Base-by-base conservation (phyloP, 2,329 filamentous ascomycete species). In the Emergomyces pasteurianus region DNA sequence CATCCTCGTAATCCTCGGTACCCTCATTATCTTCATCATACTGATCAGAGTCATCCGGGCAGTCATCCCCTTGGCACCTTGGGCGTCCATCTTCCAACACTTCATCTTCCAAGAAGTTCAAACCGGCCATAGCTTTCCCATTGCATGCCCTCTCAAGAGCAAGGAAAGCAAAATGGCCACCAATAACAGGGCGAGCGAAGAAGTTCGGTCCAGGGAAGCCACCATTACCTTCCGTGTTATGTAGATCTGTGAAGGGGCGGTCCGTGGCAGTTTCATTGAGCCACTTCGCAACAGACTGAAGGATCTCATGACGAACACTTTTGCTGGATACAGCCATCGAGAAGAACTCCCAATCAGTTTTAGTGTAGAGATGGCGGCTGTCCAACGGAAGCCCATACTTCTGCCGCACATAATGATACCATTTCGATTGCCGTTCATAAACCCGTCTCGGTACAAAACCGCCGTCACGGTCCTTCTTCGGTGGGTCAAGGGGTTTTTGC, bases 271-370 rank as follows among this genome's bases (percentile, higher is more conserved):
- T 95, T 74, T 95, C 89, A 69, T 94, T 95, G 62, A 95, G 79
- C 90, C 90, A 95, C 60, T 77, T 78, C 0, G 89, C 88, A 47
- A 94, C 86, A 21, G 84, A 82, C 62, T 89, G 81, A 42, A 94
- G 76, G 58, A 95, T 90, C 70, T 88, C 83, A 2, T 81, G 79
- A 59, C 90, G 81, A 1, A 88, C 87, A 61, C 80, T 75, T 70
- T 83, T 82, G 66, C 84, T 85, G 3, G 89, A 83, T 5, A 95
- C 87, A 1, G 90, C 88, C 54, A 90, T 90, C 0, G 89, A 88
- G 72, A 94, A 92, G 72, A 95, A 91, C 67, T 94, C 87, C 90
- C 90, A 95, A 74, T 95, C 90, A 36, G 87, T 90, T 75, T 95
- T 95, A 40, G 89, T 87, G 73, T 94, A 94, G 2, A 92, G 73